Evolutionary conservation across 768 basidiomycete genomes (phyloP).

Genomic region (Hericium rajendrae): DNA sequence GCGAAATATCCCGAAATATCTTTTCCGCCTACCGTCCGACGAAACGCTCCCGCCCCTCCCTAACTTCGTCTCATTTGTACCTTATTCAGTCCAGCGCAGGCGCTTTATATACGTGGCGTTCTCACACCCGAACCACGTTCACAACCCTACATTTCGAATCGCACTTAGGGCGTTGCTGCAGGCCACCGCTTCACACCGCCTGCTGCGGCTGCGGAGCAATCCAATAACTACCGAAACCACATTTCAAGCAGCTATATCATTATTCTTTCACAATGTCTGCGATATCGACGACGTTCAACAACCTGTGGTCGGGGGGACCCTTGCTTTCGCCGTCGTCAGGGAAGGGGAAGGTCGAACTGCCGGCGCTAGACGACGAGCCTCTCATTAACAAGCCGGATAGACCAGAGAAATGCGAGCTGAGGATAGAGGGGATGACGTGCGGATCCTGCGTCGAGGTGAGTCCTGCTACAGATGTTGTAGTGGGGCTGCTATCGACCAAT

Average conservation of each 20-base stretch:
- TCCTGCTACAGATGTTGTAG: neutral
- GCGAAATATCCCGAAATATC: neutral
- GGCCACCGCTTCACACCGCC: neutral
- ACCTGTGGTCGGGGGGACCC: constrained; percentile 4
- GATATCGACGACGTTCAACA: constrained; percentile 6
- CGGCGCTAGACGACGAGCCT: no score
- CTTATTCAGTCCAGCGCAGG: neutral
- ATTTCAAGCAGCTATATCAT: neutral
- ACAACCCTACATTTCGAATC: neutral
- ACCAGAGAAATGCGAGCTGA: no score
- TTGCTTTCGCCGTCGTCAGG: constrained; percentile 9
- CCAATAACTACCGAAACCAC: no score
- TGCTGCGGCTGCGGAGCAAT: neutral
- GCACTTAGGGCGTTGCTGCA: neutral
- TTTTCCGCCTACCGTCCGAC: no score
- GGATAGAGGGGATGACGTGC: constrained; percentile 88
- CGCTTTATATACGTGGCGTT: neutral
- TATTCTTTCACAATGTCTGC: constrained; percentile 4
- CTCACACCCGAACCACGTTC: neutral
- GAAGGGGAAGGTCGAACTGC: no score
- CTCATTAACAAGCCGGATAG: no score
- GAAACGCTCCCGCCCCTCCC: neutral
- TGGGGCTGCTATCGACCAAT: neutral
- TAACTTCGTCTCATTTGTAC: neutral
- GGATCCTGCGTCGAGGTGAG: constrained; percentile 81